Evolutionary conservation across 2,329 filamentous ascomycete species (phyloP), one percentile per base, ranked within the genome.

Genomic region (Alternaria sp.): DNA sequence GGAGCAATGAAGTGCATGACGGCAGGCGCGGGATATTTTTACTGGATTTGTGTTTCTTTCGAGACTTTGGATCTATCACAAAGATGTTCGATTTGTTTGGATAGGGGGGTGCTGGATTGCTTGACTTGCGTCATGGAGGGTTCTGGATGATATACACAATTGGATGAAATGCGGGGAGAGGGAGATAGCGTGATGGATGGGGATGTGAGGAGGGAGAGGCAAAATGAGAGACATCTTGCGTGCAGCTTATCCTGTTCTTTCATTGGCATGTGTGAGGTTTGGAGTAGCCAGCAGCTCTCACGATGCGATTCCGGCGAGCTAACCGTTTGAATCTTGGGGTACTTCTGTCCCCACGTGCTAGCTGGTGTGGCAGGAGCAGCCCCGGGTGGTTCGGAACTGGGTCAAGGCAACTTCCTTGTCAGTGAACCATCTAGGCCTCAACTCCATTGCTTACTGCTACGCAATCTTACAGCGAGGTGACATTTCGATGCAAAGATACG

Each of bases 201-300:
- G 30, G 19, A 52, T 23, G 49, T 25, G 49, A 40, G 28, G 5
- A 21, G 11, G 49, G 30, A 32, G 19, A 52, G 30, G 28, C 30
- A 52, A 40, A 52, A 52, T 52, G 49, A 52, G 49, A 52, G 49
- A 52, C 17, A 52, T 52, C 30, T 52, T 52, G 49, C 19, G 28
- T 21, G 19, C 49, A 52, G 32, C 28, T 51, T 15, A 36, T 30
- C 13, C 8, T 23, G 1, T 36, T 51, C 11, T 10, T 36, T 17
- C 36, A 40, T 40, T 9, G 36, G 36, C 36, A 11, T 40, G 36
- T 40, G 36, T 40, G 36, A 40, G 36, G 9, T 40, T 40, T 40
- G 36, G 36, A 40, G 36, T 40, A 40, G 36, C 36, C 36, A 5
- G 36, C 15, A 11, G 32, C 32, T 36, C 36, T 40, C 36, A 40